Percentiles rank a stretch among this genome's conserved stretches.
Evolutionary conservation across 495 filamentous ascomycete genomes (phyloP).

Genomic region (Penicillium bovifimosum): DNA sequence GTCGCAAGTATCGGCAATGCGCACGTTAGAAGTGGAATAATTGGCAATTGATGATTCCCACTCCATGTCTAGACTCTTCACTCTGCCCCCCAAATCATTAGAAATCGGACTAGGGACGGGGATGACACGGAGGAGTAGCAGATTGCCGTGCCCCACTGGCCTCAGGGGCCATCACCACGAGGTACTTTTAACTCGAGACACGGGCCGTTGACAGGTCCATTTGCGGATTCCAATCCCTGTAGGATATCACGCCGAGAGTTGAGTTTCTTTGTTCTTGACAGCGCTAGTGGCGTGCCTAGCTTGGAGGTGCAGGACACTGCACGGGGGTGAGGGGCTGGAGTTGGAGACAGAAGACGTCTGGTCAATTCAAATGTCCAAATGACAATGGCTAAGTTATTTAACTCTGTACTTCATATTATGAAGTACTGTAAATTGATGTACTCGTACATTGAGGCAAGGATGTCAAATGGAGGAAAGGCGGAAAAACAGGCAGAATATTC

Average conservation of each 20-base stretch:
- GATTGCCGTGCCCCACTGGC: not conserved
- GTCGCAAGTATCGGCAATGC: not conserved
- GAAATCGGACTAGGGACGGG: slow-evolving; percentile 8
- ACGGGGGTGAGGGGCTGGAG: no score
- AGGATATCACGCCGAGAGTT: not conserved
- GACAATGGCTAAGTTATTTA: not conserved
- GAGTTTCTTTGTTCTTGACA: slow-evolving; percentile 13
- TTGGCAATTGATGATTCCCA: not conserved
- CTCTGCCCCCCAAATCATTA: slow-evolving; percentile 3
- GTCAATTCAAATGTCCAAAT: not conserved
- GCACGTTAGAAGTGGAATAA: not conserved
- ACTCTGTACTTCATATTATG: no score
- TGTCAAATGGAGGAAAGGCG: not conserved
- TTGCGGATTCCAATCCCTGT: not conserved
- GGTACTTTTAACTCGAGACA: slow-evolving; percentile 8
- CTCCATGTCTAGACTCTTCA: not conserved
- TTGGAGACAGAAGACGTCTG: no score
- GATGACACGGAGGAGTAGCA: slow-evolving; percentile 7
- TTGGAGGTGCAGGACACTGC: not conserved
- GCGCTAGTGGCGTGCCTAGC: slow-evolving; percentile 8
- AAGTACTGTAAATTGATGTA: no score
- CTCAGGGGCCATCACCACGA: not conserved
- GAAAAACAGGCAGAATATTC: not conserved
- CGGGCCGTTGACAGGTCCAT: slow-evolving; percentile 22
- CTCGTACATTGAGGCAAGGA: no score